Evolutionary conservation across 148 eudicot genomes (phyloP).

Genomic region (Diospyros kaki): DNA sequence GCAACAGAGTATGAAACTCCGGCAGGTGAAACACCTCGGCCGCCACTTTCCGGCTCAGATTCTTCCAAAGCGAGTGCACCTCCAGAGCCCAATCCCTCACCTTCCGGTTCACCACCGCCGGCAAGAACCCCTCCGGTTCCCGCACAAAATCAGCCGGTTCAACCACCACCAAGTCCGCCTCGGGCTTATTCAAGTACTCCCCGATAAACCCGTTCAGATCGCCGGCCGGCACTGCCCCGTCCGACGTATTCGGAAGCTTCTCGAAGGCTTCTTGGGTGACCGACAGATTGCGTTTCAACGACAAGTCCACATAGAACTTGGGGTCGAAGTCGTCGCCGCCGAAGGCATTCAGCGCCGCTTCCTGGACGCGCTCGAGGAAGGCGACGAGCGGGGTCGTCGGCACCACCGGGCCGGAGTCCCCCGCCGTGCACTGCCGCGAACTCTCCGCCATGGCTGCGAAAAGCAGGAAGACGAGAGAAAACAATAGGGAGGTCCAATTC

Average conservation of each 20-base stretch:
- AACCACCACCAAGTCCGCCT: slow-evolving; percentile 53
- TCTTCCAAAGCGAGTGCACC: slow-evolving; percentile 83
- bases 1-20: slow-evolving; percentile 58
- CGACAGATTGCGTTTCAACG: slow-evolving; percentile 48
- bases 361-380: slow-evolving; percentile 56
- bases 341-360: slow-evolving; percentile 54
- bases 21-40: slow-evolving; percentile 44
- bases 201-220: slow-evolving; percentile 38
- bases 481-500: not conserved
- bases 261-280: slow-evolving; percentile 38
- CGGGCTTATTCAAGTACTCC: slow-evolving; percentile 48
- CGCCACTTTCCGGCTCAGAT: slow-evolving; percentile 66
- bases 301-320: slow-evolving; percentile 63
- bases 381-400: slow-evolving; percentile 47
- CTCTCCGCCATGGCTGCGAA: not conserved
- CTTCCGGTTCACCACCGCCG: slow-evolving; percentile 49
- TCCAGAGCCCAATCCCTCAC: slow-evolving; percentile 68
- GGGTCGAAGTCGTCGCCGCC: slow-evolving; percentile 67
- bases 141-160: slow-evolving; percentile 60
- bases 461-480: not conserved
- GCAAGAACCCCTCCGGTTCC: slow-evolving; percentile 58
- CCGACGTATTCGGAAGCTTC: slow-evolving; percentile 22
- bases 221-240: slow-evolving; percentile 32
- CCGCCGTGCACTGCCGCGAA: slow-evolving; percentile 3
- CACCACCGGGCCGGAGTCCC: slow-evolving; percentile 36